Evolutionary conservation across 805 yeast genomes (phyloP), one percentile per base, ranked within the genome.

Genomic region (Yamadazyma phyllophila): DNA sequence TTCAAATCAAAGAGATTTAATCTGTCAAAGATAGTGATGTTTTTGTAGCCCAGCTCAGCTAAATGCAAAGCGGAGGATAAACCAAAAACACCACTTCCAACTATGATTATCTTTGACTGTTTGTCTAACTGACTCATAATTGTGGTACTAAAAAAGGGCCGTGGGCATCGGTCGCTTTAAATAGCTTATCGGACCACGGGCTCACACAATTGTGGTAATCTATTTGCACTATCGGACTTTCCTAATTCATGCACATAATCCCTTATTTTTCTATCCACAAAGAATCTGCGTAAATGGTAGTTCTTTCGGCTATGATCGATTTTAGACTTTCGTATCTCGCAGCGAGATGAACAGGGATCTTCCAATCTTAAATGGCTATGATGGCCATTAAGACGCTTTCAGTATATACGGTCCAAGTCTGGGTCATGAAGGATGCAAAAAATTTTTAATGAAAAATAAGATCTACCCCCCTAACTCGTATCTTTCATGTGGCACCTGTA

Each of bases 81-180:
- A 1, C 83, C 83, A 55, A 74, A 77, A 12, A 72, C 79, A 35
- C 83, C 82, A 4, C 77, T 69, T 12, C 83, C 83, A 8, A 76
- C 70, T 31, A 78, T 61, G 4, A 71, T 58, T 29, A 76, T 65
- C 44, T 55, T 57, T 11, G 42, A 29, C 11, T 14, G 14, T 17
- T 30, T 39, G 16, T 36, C 29, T 7, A 29, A 29, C 7, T 29
- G 11, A 10, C 11, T 10, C 31, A 29, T 29, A 8, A 20, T 20
- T 29, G 8, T 29, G 7, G 4, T 11, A 11, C 11, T 3, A 29
- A 29, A 29, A 29, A 11, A 11, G 31, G 24, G 24, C 24, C 24
- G 24, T 20, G 24, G 24, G 24, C 24, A 20, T 20, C 6, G 24
- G 24, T 6, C 24, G 24, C 24, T 6, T 20, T 20, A 20, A 20